Evolutionary conservation across 1,139 yeast genomes (phyloP).

Genomic region (Kurtzmaniella quercitrusa): DNA sequence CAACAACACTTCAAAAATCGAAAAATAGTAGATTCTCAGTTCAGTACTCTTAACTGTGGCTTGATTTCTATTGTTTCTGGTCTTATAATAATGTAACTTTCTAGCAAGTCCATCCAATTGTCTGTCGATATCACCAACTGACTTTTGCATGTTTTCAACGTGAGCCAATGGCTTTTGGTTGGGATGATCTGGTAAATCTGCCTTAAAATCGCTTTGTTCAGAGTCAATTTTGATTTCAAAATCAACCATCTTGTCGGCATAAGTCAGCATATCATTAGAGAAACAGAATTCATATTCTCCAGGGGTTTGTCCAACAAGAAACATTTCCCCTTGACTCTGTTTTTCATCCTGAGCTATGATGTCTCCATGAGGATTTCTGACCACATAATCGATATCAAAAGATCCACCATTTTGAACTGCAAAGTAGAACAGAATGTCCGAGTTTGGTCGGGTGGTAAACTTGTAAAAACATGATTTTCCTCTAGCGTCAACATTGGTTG

Average conservation of each 20-base stretch:
- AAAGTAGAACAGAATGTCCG: slow-evolving; percentile 76
- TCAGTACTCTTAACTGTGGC: slow-evolving; percentile 88
- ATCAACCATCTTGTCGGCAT: slow-evolving; percentile 84
- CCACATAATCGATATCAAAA: slow-evolving; percentile 76
- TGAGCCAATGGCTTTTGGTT: slow-evolving; percentile 54
- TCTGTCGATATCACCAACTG: slow-evolving; percentile 60
- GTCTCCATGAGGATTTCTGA: slow-evolving; percentile 65
- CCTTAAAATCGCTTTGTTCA: slow-evolving; percentile 41
- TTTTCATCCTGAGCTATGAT: slow-evolving; percentile 56
- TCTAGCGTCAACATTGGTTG: slow-evolving; percentile 75
- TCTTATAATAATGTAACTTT: slow-evolving; percentile 75
- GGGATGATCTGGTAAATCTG: slow-evolving; percentile 61
- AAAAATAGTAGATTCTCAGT: slow-evolving; percentile 79
- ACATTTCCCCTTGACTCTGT: slow-evolving; percentile 83
- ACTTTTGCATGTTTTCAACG: slow-evolving; percentile 56
- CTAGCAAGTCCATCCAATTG: slow-evolving; percentile 64
- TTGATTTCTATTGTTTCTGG: slow-evolving; percentile 91
- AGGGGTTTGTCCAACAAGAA: slow-evolving; percentile 56
- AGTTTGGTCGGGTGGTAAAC: slow-evolving; percentile 59
- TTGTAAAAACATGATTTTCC: slow-evolving; percentile 76
- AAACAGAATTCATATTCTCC: slow-evolving; percentile 97
- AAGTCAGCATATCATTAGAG: slow-evolving; percentile 80
- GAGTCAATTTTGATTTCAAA: slow-evolving; percentile 70
- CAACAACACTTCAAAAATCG: slow-evolving; percentile 72
- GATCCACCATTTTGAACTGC: slow-evolving; percentile 91